Evolutionary conservation across 2,329 filamentous ascomycete species (phyloP), one percentile per base, ranked within the genome.

Genomic region (Ophiocordyceps camponoti-saundersi): DNA sequence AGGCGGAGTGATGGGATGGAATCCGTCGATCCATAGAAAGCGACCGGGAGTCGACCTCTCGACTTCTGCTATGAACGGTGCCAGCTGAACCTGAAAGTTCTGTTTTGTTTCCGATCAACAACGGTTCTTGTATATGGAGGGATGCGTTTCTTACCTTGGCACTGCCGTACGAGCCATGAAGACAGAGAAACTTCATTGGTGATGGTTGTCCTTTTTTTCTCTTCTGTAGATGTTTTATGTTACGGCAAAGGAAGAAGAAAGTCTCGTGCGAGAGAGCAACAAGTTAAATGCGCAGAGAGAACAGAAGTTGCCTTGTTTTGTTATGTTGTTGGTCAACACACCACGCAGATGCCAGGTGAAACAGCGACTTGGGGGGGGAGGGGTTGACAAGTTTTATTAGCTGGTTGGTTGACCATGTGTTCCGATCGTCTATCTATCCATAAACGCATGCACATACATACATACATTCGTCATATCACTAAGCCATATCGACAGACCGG

Each of bases 101-200:
- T 77, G 47, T 8, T 44, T 18, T 15, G 6, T 11, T 3, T 44
- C 3, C 13, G 22, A 44, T 20, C 20, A 13, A 26, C 11, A 43
- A 21, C 7, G 8, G 5, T 16, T 26, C 22, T 6, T 15, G 13
- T 34, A 3, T 3, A 3, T 15, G 13, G 6, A 5, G 8, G n/a
- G n/a, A 2, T 16, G 16, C 4, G 7, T 16, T n/a, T 23, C n/a
- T 13, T 59, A 72, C 71, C 53, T 69, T 67, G 45, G 72, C 68
- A 61, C 71, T 77, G 47, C 74, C 73, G 56, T 72, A 77, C 21
- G 74, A 71, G 51, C 74, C 74, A 32, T 73, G 73, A 10, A 78
- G 64, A 56, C 74, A 78, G 30, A 78, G 59, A 46, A 77, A 72
- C 54, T 64, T 72, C 73, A 78, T 77, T 12, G 16, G 30, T 39